These are phyloP conservation scores for Termitomyces sp. DNA, from an alignment of 768 basidiomycete genomes.

Conservation along the genomic window DNA sequence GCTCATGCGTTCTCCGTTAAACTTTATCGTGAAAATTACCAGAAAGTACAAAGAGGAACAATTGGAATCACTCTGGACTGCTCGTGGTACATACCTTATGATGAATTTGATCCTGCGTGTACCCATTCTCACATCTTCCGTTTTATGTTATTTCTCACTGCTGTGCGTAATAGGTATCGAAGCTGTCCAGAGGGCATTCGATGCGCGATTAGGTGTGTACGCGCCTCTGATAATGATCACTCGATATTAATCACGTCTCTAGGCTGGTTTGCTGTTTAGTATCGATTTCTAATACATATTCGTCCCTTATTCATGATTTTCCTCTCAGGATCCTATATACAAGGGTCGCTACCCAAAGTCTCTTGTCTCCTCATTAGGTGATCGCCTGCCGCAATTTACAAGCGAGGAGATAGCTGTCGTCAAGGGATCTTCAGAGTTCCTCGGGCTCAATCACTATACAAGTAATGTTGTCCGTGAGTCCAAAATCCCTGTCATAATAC, in stretches of 20 bases:
- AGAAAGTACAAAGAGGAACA: conserved; percentile 46
- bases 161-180: conserved; percentile 40
- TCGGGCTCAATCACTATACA: conserved; percentile 64
- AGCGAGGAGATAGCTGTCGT: conserved; percentile 50
- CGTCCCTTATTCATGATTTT: conserved; percentile 5
- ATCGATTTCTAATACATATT: neutral
- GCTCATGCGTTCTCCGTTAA: conserved; percentile 65
- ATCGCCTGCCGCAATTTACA: conserved; percentile 51
- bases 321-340: conserved; percentile 57
- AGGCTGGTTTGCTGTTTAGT: conserved; percentile 42
- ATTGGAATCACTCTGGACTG: conserved; percentile 76
- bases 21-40: conserved; percentile 56
- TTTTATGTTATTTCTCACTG: neutral
- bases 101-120: conserved; percentile 60
- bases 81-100: conserved; percentile 60
- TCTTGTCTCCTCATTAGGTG: conserved; percentile 42
- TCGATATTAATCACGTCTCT: neutral
- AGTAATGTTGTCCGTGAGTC: conserved; percentile 51
- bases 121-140: conserved; percentile 6
- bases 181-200: conserved; percentile 60
- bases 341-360: conserved; percentile 59
- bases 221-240: neutral
- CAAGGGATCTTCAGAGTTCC: conserved; percentile 61
- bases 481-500: neutral
- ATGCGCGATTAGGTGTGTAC: conserved; percentile 51